Conservation (phyloP, 139 green algal genomes). For the Picochlorum sp. region DNA sequence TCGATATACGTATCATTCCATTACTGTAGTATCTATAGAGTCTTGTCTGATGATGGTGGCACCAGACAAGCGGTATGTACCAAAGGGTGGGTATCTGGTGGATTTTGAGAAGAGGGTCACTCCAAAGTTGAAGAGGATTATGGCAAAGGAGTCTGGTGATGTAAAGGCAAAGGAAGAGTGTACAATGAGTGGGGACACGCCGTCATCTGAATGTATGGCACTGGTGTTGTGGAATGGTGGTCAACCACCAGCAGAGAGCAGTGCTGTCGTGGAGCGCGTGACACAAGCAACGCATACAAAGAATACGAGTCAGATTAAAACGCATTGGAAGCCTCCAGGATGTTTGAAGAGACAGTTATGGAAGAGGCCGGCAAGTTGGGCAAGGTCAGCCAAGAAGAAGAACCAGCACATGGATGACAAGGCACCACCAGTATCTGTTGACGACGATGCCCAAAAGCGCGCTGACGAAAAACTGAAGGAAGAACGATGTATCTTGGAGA, state of each 20-base stretch:
- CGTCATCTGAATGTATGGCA: no score
- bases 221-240: no score
- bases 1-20: no score
- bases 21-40: no score
- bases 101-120: conserved; percentile 11
- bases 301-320: not conserved
- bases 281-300: no score
- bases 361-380: not conserved
- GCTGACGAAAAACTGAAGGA: not conserved
- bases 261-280: no score
- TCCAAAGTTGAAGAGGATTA: not conserved
- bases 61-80: conserved; percentile 28
- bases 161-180: no score
- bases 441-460: no score
- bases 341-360: not conserved
- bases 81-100: conserved; percentile 31
- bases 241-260: no score
- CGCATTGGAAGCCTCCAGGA: not conserved
- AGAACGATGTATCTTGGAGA: no score
- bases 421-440: not conserved
- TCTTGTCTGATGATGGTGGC: not conserved
- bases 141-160: no score
- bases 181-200: no score
- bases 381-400: not conserved
- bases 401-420: not conserved